phyloP scores from a whole-genome alignment of 768 basidiomycete species.

The Lactarius pseudohatsudake region DNA sequence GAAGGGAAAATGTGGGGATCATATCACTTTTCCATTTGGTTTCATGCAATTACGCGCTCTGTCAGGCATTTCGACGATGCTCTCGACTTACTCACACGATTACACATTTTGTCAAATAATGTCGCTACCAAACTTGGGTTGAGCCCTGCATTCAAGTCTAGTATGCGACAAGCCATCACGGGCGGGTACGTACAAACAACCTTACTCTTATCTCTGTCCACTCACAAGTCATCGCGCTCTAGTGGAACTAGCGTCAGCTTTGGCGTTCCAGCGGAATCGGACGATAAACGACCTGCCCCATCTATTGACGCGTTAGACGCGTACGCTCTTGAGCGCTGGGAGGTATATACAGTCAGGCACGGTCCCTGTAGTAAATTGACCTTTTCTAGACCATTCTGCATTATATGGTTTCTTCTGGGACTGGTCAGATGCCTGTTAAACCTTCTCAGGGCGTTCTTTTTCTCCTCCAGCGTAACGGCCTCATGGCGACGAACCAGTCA shows the following conservation, averaged over 20 bases:
- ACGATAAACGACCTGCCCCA: slow-evolving; percentile 56
- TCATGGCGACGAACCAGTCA: slow-evolving; percentile 78
- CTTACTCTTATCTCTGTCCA: not conserved
- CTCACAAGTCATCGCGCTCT: slow-evolving; percentile 15
- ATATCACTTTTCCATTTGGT: slow-evolving; percentile 14
- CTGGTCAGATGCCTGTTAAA: slow-evolving; percentile 67
- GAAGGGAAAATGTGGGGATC: slow-evolving; percentile 66
- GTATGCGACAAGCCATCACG: slow-evolving; percentile 79
- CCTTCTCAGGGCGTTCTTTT: slow-evolving; percentile 84
- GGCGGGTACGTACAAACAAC: slow-evolving; percentile 62
- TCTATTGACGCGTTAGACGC: slow-evolving; percentile 66
- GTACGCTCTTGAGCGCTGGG: slow-evolving; percentile 88
- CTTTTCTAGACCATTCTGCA: slow-evolving; percentile 82
- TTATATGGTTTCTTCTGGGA: slow-evolving; percentile 95
- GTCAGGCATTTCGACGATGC: slow-evolving; percentile 71
- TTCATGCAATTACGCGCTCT: not conserved
- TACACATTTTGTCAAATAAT: slow-evolving; percentile 65
- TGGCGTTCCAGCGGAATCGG: slow-evolving; percentile 69
- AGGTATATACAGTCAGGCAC: slow-evolving; percentile 48
- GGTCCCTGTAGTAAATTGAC: slow-evolving; percentile 9
- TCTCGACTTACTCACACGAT: slow-evolving; percentile 55
- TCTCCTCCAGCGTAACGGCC: slow-evolving; percentile 76
- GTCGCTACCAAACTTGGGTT: slow-evolving; percentile 62
- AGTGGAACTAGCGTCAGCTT: slow-evolving; percentile 83
- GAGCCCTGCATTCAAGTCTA: slow-evolving; percentile 73